Evolutionary conservation across 2,329 filamentous ascomycete species (phyloP).

Genomic region (Microcyclosporella mali): DNA sequence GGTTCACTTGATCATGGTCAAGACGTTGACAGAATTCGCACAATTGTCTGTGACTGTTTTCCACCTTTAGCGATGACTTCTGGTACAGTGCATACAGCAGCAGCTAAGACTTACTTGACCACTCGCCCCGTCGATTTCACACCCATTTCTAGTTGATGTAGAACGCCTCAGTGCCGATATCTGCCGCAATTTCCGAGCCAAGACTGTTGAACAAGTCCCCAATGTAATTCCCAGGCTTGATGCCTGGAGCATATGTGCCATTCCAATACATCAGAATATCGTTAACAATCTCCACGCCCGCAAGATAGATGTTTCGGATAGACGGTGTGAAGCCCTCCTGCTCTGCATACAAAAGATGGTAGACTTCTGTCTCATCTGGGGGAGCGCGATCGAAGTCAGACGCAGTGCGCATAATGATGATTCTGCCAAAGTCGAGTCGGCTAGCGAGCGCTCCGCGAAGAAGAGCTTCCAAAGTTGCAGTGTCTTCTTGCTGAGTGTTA

Average conservation of each 20-base stretch:
- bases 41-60: too few relatives aligned
- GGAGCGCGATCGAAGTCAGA: slow-evolving; percentile 67
- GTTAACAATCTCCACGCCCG: slow-evolving; percentile 58
- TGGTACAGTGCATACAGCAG: too few relatives aligned
- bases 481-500: slow-evolving; percentile 34
- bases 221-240: slow-evolving; percentile 58
- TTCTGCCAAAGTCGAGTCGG: slow-evolving; percentile 31
- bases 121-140: too few relatives aligned
- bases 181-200: slow-evolving; percentile 60
- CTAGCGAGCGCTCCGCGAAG: slow-evolving; percentile 25
- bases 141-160: slow-evolving; percentile 11
- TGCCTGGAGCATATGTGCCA: slow-evolving; percentile 48
- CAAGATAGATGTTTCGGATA: slow-evolving; percentile 60
- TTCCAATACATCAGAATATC: slow-evolving; percentile 59
- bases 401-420: slow-evolving; percentile 39
- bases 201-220: slow-evolving; percentile 64
- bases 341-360: slow-evolving; percentile 54
- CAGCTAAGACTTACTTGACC: too few relatives aligned
- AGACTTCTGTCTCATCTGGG: slow-evolving; percentile 47
- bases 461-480: slow-evolving; percentile 31
- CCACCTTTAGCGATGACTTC: too few relatives aligned
- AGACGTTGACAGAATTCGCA: too few relatives aligned
- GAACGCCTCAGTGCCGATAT: slow-evolving; percentile 38
- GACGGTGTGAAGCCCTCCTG: slow-evolving; percentile 60
- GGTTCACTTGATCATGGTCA: too few relatives aligned